These are phyloP conservation scores for Cyathus striatus DNA, from an alignment of 768 basidiomycete species.

Conservation along the genomic window DNA sequence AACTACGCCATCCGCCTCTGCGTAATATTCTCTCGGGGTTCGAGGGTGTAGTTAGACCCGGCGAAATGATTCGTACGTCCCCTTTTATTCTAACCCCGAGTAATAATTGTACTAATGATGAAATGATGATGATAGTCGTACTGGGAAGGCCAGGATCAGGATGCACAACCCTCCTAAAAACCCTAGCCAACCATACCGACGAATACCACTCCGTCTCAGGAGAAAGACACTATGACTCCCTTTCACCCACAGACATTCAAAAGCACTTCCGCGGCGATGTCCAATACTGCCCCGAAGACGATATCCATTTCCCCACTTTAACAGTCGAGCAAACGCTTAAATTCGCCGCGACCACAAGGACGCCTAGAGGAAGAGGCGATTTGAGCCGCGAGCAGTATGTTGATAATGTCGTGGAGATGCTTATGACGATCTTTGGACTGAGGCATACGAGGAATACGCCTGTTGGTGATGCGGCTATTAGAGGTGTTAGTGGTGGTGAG, in stretches of 20 bases:
- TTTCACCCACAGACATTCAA: constrained; percentile 58
- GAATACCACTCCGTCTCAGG: constrained; percentile 70
- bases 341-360: constrained; percentile 65
- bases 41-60: constrained; percentile 60
- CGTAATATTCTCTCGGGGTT: constrained; percentile 61
- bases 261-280: constrained; percentile 75
- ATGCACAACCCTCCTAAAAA: constrained; percentile 80
- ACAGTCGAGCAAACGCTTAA: constrained; percentile 73
- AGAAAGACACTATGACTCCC: constrained; percentile 71
- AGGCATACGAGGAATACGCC: constrained; percentile 66
- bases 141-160: constrained; percentile 83
- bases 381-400: constrained; percentile 38
- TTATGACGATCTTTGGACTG: constrained; percentile 72
- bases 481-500: constrained; percentile 72
- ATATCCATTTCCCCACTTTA: constrained; percentile 82
- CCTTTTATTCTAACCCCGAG: constrained; percentile 12
- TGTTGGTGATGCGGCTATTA: constrained; percentile 72
- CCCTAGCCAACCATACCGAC: constrained; percentile 66
- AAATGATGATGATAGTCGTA: constrained; percentile 61
- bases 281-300: constrained; percentile 79
- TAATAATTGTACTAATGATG: too few relatives aligned
- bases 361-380: constrained; percentile 49
- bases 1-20: constrained; percentile 53
- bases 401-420: constrained; percentile 41
- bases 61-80: constrained; percentile 74